phyloP scores from a whole-genome alignment of 2,329 filamentous ascomycete species.

The Pseudogymnoascus sp. region DNA sequence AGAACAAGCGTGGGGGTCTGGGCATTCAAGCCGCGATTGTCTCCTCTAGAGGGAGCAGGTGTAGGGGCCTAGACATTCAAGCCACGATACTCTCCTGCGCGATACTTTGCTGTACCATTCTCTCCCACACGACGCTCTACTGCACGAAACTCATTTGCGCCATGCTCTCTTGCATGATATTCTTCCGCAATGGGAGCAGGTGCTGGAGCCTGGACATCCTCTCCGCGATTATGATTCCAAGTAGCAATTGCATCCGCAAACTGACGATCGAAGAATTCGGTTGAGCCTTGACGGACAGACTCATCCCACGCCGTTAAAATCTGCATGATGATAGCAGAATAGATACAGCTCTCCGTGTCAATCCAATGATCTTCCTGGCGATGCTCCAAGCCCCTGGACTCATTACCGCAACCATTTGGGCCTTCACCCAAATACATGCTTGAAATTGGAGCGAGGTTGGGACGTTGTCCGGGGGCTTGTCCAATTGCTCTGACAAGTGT shows the following conservation, averaged over 20 bases:
- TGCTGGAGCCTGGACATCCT: too few relatives aligned
- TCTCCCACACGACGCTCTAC: too few relatives aligned
- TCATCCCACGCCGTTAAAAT: not conserved
- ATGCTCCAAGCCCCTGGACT: not conserved
- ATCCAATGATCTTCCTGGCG: not conserved
- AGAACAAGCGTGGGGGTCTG: too few relatives aligned
- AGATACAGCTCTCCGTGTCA: not conserved
- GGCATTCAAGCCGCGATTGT: too few relatives aligned
- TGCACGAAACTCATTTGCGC: too few relatives aligned
- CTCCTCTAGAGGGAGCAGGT: too few relatives aligned
- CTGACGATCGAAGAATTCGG: not conserved
- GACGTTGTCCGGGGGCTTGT: too few relatives aligned
- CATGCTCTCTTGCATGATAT: too few relatives aligned
- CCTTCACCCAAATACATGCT: not conserved
- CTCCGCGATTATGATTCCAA: not conserved
- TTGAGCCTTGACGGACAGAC: not conserved
- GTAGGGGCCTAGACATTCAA: too few relatives aligned
- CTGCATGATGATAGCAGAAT: not conserved
- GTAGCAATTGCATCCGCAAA: not conserved
- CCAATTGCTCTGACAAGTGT: not conserved
- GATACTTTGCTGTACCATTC: too few relatives aligned
- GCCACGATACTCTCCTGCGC: too few relatives aligned
- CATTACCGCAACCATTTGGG: not conserved
- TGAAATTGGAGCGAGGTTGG: not conserved
- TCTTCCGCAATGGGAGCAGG: too few relatives aligned